Percentiles rank a stretch among this genome's conserved stretches.
Evolutionary conservation across 371 early-diverging fungal genomes (phyloP).

Genomic region (Mucor irregularis): DNA sequence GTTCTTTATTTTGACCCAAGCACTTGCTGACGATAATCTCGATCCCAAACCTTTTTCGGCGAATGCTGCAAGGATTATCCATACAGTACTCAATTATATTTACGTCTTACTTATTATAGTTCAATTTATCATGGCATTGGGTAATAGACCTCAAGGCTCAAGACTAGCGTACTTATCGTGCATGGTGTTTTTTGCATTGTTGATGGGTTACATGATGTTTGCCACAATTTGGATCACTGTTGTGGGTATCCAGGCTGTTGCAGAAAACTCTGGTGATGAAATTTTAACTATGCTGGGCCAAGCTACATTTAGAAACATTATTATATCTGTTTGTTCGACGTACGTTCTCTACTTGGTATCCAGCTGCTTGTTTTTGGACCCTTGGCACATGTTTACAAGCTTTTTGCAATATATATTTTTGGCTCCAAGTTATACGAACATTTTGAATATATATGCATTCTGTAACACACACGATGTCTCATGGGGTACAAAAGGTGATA

Average conservation of each 20-base stretch:
- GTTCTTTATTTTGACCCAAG: slow-evolving; percentile 66
- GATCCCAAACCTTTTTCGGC: slow-evolving; percentile 23
- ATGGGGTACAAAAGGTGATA: slow-evolving; percentile 95
- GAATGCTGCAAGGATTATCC: slow-evolving; percentile 9
- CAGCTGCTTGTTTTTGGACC: slow-evolving; percentile 67
- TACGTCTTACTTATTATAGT: slow-evolving; percentile 55
- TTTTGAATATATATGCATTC: slow-evolving; percentile 92
- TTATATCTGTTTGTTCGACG: slow-evolving; percentile 64
- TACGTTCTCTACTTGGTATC: slow-evolving; percentile 69
- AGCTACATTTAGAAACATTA: slow-evolving; percentile 55
- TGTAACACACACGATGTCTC: slow-evolving; percentile 91
- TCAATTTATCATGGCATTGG: slow-evolving; percentile 68
- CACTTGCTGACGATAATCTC: slow-evolving; percentile 19
- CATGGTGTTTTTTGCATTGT: slow-evolving; percentile 48
- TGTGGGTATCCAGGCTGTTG: slow-evolving; percentile 39
- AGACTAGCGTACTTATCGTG: slow-evolving; percentile 40
- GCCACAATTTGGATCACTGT: slow-evolving; percentile 56
- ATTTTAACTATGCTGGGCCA: slow-evolving; percentile 34
- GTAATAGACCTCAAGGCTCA: slow-evolving; percentile 76
- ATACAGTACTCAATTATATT: slow-evolving; percentile 44
- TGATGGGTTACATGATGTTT: slow-evolving; percentile 66
- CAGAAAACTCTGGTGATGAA: slow-evolving; percentile 24
- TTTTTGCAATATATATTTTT: slow-evolving; percentile 85
- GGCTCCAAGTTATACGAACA: slow-evolving; percentile 82
- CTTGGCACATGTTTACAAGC: slow-evolving; percentile 95